Evolutionary conservation across 495 filamentous ascomycete genomes (phyloP).

Genomic region (Beverwykella pulmonaria): DNA sequence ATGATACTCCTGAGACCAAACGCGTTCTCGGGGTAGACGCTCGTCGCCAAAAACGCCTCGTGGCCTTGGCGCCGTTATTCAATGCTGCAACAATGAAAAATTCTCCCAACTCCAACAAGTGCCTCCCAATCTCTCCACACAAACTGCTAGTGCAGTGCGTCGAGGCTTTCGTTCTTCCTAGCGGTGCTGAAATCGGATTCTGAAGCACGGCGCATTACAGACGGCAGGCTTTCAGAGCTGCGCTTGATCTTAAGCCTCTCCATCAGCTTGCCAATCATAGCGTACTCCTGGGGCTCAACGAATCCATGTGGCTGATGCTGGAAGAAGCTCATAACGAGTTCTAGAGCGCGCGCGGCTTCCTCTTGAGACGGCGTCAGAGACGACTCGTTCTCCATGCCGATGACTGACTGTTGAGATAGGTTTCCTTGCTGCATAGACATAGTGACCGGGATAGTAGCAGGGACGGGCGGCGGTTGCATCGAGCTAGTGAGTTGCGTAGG

Average conservation of each 20-base stretch:
- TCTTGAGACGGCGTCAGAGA: conserved; percentile 70
- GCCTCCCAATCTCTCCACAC: background rate
- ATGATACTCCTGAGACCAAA: conserved; percentile 13
- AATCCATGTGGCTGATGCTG: conserved; percentile 68
- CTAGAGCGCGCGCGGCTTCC: conserved; percentile 82
- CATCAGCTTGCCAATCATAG: conserved; percentile 81
- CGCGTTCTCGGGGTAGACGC: background rate
- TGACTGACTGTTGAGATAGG: conserved; percentile 12
- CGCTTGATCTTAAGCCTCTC: conserved; percentile 79
- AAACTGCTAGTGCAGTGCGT: conserved; percentile 7
- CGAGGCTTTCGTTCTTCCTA: conserved; percentile 19
- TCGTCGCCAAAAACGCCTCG: background rate
- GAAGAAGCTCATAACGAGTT: conserved; percentile 84
- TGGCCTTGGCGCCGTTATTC: background rate
- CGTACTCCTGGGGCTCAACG: conserved; percentile 79
- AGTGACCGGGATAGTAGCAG: conserved; percentile 24
- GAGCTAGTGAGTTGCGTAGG: conserved; percentile 51
- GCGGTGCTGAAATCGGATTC: conserved; percentile 26
- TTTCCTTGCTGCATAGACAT: conserved; percentile 16
- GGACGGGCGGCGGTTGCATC: conserved; percentile 53
- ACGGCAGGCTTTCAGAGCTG: conserved; percentile 55
- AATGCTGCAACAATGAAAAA: background rate
- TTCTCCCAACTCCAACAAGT: background rate
- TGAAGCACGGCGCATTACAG: conserved; percentile 41
- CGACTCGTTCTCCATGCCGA: conserved; percentile 37